A percentile compares a stretch with the other conserved stretches of the same genome.
These are phyloP conservation scores for Yamadazyma friedrichii DNA, from an alignment of 1,139 yeast genomes.

Conservation along the genomic window DNA sequence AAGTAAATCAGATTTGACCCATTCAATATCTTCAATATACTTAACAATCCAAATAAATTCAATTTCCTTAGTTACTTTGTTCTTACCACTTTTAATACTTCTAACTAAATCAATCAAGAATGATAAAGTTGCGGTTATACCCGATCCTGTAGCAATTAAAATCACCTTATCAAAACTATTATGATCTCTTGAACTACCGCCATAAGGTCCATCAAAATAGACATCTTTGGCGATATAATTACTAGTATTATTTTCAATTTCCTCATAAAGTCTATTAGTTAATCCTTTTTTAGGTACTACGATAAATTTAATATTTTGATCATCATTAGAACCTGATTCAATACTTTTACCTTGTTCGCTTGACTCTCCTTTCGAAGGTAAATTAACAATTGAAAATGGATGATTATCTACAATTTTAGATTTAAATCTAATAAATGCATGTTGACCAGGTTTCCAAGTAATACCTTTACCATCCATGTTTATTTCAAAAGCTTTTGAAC, in stretches of 20 bases:
- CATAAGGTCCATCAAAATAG: constrained; percentile 63
- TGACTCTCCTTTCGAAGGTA: constrained; percentile 18
- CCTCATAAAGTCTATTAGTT: constrained; percentile 33
- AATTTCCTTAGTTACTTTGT: constrained; percentile 26
- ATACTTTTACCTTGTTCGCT: neutral
- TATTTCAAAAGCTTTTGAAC: constrained; percentile 40
- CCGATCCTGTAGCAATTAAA: constrained; percentile 51
- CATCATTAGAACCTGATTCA: constrained; percentile 13
- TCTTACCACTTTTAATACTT: constrained; percentile 15
- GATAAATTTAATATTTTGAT: constrained; percentile 42
- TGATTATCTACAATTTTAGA: constrained; percentile 53
- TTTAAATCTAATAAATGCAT: constrained; percentile 50
- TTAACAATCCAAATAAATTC: constrained; percentile 53
- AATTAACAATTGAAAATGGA: constrained; percentile 58
- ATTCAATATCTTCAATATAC: constrained; percentile 33
- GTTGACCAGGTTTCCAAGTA: constrained; percentile 62
- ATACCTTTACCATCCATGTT: constrained; percentile 35
- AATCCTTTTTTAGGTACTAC: constrained; percentile 54
- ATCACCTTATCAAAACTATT: constrained; percentile 48
- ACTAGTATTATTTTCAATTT: constrained; percentile 23
- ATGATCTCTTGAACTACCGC: constrained; percentile 53
- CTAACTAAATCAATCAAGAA: constrained; percentile 31
- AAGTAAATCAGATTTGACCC: constrained; percentile 45
- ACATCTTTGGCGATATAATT: constrained; percentile 26
- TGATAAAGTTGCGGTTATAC: constrained; percentile 55